A percentile compares a stretch with the other conserved stretches of the same genome.
Evolutionary conservation across 805 yeast genomes (phyloP).

Genomic region (Hanseniaspora pseudoguilliermondii): DNA sequence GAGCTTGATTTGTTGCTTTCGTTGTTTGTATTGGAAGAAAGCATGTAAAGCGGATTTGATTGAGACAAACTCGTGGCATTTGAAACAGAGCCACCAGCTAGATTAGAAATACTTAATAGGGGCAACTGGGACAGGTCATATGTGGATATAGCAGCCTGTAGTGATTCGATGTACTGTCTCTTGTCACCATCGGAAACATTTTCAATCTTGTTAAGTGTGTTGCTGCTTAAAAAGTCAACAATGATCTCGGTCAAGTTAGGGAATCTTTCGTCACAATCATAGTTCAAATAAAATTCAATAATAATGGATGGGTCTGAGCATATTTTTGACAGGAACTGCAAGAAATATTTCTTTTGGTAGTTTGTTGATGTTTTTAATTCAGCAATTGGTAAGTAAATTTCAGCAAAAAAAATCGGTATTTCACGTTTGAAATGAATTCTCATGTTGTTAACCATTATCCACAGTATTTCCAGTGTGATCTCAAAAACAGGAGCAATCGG

Average conservation of each 20-base stretch:
- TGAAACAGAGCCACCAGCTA: constrained; percentile 25
- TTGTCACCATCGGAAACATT: constrained; percentile 53
- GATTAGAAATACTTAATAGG: constrained; percentile 54
- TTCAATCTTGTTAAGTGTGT: constrained; percentile 58
- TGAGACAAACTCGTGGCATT: constrained; percentile 20
- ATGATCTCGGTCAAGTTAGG: constrained; percentile 78
- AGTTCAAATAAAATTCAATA: constrained; percentile 85
- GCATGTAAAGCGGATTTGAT: constrained; percentile 12
- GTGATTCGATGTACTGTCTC: constrained; percentile 38
- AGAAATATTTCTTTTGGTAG: constrained; percentile 81
- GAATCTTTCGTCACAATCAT: constrained; percentile 76
- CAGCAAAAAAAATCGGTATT: constrained; percentile 84
- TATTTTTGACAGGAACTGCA: constrained; percentile 66
- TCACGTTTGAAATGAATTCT: constrained; percentile 84
- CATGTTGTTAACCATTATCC: constrained; percentile 72
- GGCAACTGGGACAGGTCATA: constrained; percentile 67
- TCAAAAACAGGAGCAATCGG: constrained; percentile 86
- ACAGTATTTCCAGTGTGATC: constrained; percentile 80
- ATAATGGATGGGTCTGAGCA: constrained; percentile 82
- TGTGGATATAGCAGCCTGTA: constrained; percentile 50
- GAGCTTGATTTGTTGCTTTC: constrained; percentile 12
- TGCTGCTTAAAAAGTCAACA: constrained; percentile 57
- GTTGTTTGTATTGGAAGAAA: constrained; percentile 17
- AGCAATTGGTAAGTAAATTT: constrained; percentile 85
- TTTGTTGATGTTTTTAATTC: constrained; percentile 84